Base-by-base conservation (phyloP, 495 filamentous ascomycete genomes). In the Daldinia loculata region DNA sequence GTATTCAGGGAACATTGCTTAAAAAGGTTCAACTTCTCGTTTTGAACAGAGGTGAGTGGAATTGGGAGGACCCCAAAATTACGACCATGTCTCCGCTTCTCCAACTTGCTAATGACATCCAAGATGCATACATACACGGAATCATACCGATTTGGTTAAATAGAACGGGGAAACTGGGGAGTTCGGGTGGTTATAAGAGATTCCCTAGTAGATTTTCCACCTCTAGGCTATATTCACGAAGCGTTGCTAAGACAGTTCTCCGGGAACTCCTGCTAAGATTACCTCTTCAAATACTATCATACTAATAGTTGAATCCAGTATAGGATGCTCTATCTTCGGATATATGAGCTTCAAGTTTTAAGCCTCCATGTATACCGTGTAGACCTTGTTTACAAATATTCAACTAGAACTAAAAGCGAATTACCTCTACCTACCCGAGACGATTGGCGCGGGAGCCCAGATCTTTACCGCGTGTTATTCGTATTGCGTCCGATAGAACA, bases 21-120 rank as follows among this genome's bases (percentile, higher is more conserved):
- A 19, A 41, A 57, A 50, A 19, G 39, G 27, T 9, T 36, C 9
- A 19, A n/a, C 36, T 56, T 61, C 41, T 57, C 15, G 15, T 48
- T 67, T 61, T 38, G 48, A 61, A 67, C 45, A 43, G 27, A 34
- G 14, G 55, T 56, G 24, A 29, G 11, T 5, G 6, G 27, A 27
- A 50, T 50, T 27, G 1, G 22, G 48, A 52, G 14, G 48, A 19
- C 6, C 48, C 48, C 48, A 52, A 7, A 24, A 15, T 19, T 26
- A 27, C 5, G 11, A 6, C 48, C 24, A 29, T 29, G 22, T 52
- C 50, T 52, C 50, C 50, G 50, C 26, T 52, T 52, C 50, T 29
- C 50, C 50, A 52, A 27, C 50, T 29, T 22, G 8, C 17, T 43
- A 48, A 22, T 2, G 19, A 24, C 8, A 45, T 11, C 17, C 41